These are phyloP conservation scores for Arabidopsis hybrid DNA, from an alignment of 441 rosid genomes.

Conservation along the genomic window DNA sequence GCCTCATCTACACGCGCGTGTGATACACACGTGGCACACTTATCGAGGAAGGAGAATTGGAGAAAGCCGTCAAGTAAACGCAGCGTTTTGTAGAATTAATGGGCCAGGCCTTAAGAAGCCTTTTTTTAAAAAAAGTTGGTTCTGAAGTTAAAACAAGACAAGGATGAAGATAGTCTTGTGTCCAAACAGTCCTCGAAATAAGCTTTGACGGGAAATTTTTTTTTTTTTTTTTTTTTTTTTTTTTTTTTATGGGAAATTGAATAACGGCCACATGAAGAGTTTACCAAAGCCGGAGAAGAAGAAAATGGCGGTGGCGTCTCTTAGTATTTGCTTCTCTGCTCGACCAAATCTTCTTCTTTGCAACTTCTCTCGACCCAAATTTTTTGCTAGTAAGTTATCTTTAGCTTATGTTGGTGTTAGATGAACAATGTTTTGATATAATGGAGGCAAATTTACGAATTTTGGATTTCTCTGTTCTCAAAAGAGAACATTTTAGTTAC, in stretches of 20 bases:
- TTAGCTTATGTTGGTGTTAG: neutral
- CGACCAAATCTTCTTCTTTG: conserved; percentile 51
- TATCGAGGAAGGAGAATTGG: conserved; percentile 23
- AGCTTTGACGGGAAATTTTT: too few species aligned
- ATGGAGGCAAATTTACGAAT: neutral
- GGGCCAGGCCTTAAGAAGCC: conserved; percentile 9
- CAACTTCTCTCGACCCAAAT: conserved; percentile 51
- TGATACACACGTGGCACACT: conserved; percentile 27
- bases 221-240: too few species aligned
- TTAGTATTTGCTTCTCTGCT: conserved; percentile 47
- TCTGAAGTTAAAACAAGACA: neutral
- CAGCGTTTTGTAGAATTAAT: neutral
- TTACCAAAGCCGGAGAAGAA: conserved; percentile 10
- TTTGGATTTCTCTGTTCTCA: neutral
- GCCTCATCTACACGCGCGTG: conserved; percentile 19
- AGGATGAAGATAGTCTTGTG: neutral
- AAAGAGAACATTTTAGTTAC: neutral
- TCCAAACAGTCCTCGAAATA: conserved; percentile 17
- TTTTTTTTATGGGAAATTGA: neutral
- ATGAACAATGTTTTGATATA: conserved; percentile 8
- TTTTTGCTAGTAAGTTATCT: conserved; percentile 53
- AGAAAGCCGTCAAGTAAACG: neutral
- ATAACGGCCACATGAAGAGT: conserved; percentile 35
- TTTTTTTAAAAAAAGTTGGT: neutral
- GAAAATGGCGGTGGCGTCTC: conserved; percentile 37